Conservation (phyloP, 805 yeast species). For the Hanseniaspora mollemarum region DNA sequence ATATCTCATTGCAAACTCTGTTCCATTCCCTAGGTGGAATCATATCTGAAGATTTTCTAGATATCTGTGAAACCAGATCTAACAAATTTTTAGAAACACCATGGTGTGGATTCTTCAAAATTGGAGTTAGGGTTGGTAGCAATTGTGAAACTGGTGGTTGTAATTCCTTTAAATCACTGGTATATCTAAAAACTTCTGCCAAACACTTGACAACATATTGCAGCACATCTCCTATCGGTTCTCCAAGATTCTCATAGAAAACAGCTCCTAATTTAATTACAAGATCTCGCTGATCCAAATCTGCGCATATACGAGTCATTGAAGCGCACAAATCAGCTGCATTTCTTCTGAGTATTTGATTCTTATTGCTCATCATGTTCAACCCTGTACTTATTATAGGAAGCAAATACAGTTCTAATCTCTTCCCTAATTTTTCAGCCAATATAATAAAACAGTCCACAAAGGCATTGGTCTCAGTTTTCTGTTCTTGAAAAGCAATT, state of each 20-base stretch:
- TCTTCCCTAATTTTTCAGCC: constrained; percentile 46
- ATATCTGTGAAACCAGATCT: constrained; percentile 68
- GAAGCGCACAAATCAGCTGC: constrained; percentile 66
- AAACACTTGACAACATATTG: constrained; percentile 75
- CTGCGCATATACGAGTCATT: constrained; percentile 53
- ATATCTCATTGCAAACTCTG: constrained; percentile 80
- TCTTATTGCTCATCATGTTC: constrained; percentile 59
- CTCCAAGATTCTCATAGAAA: constrained; percentile 84
- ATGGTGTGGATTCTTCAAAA: constrained; percentile 76
- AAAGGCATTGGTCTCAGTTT: constrained; percentile 42
- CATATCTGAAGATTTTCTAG: constrained; percentile 65
- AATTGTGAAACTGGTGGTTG: constrained; percentile 77
- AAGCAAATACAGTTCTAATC: constrained; percentile 61
- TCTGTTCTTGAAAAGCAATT: constrained; percentile 72
- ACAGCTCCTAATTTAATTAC: constrained; percentile 61
- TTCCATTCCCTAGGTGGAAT: constrained; percentile 94
- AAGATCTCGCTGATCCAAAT: constrained; percentile 52
- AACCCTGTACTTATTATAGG: constrained; percentile 62
- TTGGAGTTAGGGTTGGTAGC: constrained; percentile 81
- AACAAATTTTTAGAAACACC: constrained; percentile 81
- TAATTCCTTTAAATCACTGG: constrained; percentile 44
- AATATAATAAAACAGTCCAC: constrained; percentile 56
- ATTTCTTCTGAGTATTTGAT: constrained; percentile 65
- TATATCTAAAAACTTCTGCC: constrained; percentile 45
- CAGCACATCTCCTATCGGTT: constrained; percentile 83